A percentile compares a stretch with the other conserved stretches of the same genome.
Conservation (phyloP, 2,329 filamentous ascomycete species). For the Zymoseptoria tritici region DNA sequence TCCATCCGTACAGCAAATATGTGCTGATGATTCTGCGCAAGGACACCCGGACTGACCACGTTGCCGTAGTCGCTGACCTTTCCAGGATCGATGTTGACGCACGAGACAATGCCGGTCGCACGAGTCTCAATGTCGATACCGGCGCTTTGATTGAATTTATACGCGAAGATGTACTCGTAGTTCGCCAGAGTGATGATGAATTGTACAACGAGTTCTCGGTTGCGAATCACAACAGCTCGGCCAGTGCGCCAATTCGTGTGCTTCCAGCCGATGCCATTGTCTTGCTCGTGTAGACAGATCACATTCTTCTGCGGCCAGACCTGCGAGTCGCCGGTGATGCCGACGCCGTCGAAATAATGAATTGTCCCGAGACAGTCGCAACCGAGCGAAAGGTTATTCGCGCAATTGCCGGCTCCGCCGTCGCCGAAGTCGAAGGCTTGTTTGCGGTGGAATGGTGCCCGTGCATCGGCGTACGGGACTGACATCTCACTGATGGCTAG, state of each 20-base stretch:
- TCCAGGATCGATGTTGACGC: conserved; percentile 48
- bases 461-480: conserved; percentile 53
- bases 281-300: conserved; percentile 62
- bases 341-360: conserved; percentile 52
- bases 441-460: conserved; percentile 60
- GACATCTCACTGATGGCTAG: conserved; percentile 61
- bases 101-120: conserved; percentile 61
- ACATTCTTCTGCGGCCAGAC: conserved; percentile 52
- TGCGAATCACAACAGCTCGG: conserved; percentile 53
- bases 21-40: conserved; percentile 66
- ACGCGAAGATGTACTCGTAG: conserved; percentile 62
- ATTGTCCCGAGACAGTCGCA: conserved; percentile 57
- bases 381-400: conserved; percentile 60
- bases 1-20: conserved; percentile 60
- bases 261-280: conserved; percentile 63
- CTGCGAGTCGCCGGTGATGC: conserved; percentile 48
- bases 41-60: conserved; percentile 55
- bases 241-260: conserved; percentile 61
- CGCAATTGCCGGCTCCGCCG: conserved; percentile 57
- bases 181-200: conserved; percentile 62
- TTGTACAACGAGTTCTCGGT: conserved; percentile 57
- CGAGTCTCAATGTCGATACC: conserved; percentile 55
- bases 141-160: conserved; percentile 56
- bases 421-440: conserved; percentile 68
- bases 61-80: conserved; percentile 47